Evolutionary conservation across 345 rosid species (phyloP).

Genomic region (Citrus glauca): DNA sequence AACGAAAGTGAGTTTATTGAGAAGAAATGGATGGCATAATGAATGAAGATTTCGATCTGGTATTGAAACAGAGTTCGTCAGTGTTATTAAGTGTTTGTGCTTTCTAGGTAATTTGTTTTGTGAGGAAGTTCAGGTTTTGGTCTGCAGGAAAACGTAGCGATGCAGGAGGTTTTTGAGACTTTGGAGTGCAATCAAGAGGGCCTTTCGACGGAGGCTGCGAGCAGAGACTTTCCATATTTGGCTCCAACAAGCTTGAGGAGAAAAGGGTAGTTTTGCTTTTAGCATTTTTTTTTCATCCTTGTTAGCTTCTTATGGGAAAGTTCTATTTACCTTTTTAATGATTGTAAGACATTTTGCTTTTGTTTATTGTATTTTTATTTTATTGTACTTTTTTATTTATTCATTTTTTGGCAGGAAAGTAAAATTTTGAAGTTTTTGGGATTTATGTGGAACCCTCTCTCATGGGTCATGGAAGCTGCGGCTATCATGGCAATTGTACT

Average conservation of each 20-base stretch:
- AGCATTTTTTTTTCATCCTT: neutral
- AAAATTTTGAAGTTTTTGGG: conserved; percentile 58
- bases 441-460: conserved; percentile 76
- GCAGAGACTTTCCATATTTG: conserved; percentile 52
- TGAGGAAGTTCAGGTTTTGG: conserved; percentile 17
- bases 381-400: too few relatives aligned
- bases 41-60: too few relatives aligned
- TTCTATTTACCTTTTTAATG: too few relatives aligned
- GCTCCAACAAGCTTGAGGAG: conserved; percentile 64
- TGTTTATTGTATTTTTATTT: neutral
- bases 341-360: neutral
- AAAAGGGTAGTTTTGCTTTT: conserved; percentile 31
- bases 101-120: conserved; percentile 6
- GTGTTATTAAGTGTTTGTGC: neutral
- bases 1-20: too few relatives aligned
- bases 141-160: conserved; percentile 55
- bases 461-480: conserved; percentile 79
- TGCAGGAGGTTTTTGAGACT: conserved; percentile 60
- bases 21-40: too few relatives aligned
- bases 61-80: too few relatives aligned
- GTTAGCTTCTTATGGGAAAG: neutral
- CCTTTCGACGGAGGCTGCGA: conserved; percentile 55
- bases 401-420: conserved; percentile 37
- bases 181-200: conserved; percentile 50
- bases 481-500: conserved; percentile 71